Evolutionary conservation across 2,329 filamentous ascomycete genomes (phyloP).

Genomic region (Plenodomus tracheiphilus): DNA sequence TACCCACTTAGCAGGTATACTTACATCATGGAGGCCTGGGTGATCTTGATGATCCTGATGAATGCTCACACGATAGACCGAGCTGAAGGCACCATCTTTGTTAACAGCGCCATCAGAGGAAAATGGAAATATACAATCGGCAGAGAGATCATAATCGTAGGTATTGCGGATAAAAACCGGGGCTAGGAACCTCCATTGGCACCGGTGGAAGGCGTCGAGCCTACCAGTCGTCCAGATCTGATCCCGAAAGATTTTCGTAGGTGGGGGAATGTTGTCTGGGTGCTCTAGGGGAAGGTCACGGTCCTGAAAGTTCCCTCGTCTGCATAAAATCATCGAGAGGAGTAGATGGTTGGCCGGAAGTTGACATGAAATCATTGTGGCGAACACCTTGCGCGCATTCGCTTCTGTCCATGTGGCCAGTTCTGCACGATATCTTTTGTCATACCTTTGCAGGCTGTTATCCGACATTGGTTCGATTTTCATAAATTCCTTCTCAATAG

Average conservation of each 20-base stretch:
- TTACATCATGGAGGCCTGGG: no score
- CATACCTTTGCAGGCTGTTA: no score
- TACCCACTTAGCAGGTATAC: no score
- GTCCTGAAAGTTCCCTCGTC: constrained; percentile 4
- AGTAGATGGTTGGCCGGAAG: background rate
- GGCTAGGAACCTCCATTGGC: constrained; percentile 18
- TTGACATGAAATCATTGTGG: constrained; percentile 7
- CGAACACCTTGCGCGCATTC: constrained; percentile 7
- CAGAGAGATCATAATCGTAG: constrained; percentile 8
- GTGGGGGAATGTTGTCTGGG: background rate
- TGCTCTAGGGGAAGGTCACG: constrained; percentile 4
- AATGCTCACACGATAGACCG: no score
- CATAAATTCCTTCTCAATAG: constrained; percentile 2
- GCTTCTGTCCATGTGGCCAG: no score
- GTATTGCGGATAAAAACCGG: constrained; percentile 7
- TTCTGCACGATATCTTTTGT: no score
- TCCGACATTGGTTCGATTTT: no score
- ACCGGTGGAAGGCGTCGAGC: constrained; percentile 8
- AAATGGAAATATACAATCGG: constrained; percentile 17
- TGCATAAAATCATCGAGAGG: constrained; percentile 1
- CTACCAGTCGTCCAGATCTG: constrained; percentile 3
- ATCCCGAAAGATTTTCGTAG: background rate
- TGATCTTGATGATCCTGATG: no score
- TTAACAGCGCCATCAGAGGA: background rate
- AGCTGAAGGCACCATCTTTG: no score